Base-by-base conservation (phyloP, 768 basidiomycete genomes). In the Amanita fuliginea region DNA sequence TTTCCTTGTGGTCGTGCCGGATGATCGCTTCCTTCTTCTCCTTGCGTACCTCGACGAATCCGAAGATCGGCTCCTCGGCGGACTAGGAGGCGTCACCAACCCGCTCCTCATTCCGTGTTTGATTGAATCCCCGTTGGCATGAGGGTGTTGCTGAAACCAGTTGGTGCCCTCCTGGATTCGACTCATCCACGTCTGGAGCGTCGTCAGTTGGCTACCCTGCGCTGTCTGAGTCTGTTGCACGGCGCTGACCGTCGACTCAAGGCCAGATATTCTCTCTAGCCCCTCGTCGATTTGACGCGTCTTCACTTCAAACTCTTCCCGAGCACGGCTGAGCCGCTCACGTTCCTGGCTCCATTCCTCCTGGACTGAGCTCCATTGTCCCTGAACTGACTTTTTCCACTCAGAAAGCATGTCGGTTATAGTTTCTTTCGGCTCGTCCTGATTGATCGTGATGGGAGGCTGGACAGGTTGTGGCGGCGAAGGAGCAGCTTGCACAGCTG, bases 261-360 rank as follows among this genome's bases (percentile, higher is more conserved):
- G 30, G 57, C 58, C 61, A 3, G 69, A 69, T 40, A 74, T 64
- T 53, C 65, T 69, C 35, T 73, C 74, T n/a, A 83, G 54, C 3
- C 76, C 72, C 11, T 68, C 64, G 55, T 83, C 80, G n/a, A 81
- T 66, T 7, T 63, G 62, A 10, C 72, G 68, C 46, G 76, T 67
- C 48, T 78, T 73, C 5, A 51, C 65, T 64, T 94, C 93, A 83
- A 86, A 94, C 56, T 93, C 88, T 36, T 86, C 81, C 42, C 83
- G 73, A 10, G 88, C 89, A 16, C 74, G 69, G 35, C 73, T 70
- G 9, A 96, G 71, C 16, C 88, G 72, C 53, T 84, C 83, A 3
- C 91, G 73, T 64, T 96, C 93, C 33, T 76, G 70, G 1, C 73
- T 74, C 91, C 91, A 96, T 49, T 86, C 85, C 55, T 88, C 83